A percentile compares a stretch with the other conserved stretches of the same genome.
These are phyloP conservation scores for Morella rubra DNA, from an alignment of 306 rosid species.

Conservation along the genomic window DNA sequence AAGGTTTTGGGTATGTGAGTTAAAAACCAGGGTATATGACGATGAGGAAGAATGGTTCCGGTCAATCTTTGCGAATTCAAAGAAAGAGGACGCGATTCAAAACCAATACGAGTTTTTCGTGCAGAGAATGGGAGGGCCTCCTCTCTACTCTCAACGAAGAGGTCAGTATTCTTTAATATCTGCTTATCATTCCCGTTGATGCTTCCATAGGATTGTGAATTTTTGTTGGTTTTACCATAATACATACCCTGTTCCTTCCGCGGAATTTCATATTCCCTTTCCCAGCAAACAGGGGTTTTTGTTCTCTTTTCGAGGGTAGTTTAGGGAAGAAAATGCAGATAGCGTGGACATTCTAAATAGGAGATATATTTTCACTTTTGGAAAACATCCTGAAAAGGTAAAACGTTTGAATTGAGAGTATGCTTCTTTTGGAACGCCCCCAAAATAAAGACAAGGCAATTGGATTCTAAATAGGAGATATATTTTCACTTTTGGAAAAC, in stretches of 20 bases:
- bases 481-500: too few relatives aligned
- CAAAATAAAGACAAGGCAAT: too few relatives aligned
- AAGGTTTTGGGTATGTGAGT: not conserved
- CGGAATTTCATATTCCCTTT: not conserved
- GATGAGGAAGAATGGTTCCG: conserved; percentile 86
- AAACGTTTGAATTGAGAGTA: too few relatives aligned
- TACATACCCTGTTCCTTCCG: not conserved
- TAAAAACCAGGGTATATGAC: conserved; percentile 58
- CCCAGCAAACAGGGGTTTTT: not conserved
- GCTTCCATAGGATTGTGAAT: not conserved
- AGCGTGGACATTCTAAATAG: too few relatives aligned
- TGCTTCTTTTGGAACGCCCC: too few relatives aligned
- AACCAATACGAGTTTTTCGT: conserved; percentile 88
- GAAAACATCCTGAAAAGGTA: too few relatives aligned
- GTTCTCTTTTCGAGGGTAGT: too few relatives aligned
- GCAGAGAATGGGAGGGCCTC: conserved; percentile 85
- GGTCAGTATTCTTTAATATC: conserved; percentile 34
- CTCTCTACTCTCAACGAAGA: conserved; percentile 79
- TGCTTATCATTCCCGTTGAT: not conserved
- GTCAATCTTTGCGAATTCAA: conserved; percentile 59
- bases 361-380: too few relatives aligned
- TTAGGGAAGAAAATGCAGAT: too few relatives aligned
- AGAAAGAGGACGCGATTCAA: conserved; percentile 71
- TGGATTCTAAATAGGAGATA: too few relatives aligned
- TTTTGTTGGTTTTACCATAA: not conserved